Evolutionary conservation across 108 stramenopile genomes (phyloP).

Genomic region (Bacterosira constricta): DNA sequence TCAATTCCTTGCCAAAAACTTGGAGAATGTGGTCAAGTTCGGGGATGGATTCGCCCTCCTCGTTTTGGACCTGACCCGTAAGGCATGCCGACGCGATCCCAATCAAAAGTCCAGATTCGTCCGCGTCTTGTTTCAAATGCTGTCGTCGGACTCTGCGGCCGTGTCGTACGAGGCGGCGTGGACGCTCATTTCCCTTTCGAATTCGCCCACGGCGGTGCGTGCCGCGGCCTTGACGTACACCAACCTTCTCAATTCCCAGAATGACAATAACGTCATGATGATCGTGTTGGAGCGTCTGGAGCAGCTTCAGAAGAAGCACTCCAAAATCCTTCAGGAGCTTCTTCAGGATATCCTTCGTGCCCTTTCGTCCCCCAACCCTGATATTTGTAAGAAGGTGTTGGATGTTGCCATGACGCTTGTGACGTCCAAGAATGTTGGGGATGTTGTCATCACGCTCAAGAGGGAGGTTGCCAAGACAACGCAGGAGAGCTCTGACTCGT

Average conservation of each 20-base stretch:
- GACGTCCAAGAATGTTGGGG: constrained; percentile 91
- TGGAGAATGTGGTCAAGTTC: constrained; percentile 90
- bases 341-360: constrained; percentile 98
- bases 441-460: constrained; percentile 96
- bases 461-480: constrained; percentile 94
- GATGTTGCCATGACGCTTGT: constrained; percentile 95
- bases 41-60: constrained; percentile 97
- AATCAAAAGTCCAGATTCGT: constrained; percentile 98
- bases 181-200: constrained; percentile 97
- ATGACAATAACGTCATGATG: constrained; percentile 99
- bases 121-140: constrained; percentile 93
- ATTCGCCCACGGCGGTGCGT: constrained; percentile 97
- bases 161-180: constrained; percentile 99
- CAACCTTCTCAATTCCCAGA: constrained; percentile 93
- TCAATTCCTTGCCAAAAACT: constrained; percentile 93
- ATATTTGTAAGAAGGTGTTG: constrained; percentile 97
- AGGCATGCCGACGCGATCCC: constrained; percentile 96
- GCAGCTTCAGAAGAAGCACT: constrained; percentile 89
- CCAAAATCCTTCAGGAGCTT: constrained; percentile 96
- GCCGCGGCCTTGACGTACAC: constrained; percentile 97
- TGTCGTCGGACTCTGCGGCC: constrained; percentile 88
- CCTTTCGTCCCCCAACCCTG: constrained; percentile 93
- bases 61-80: constrained; percentile 96
- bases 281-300: constrained; percentile 97
- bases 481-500: constrained; percentile 70